These are phyloP conservation scores for Carallia pectinifolia DNA, from an alignment of 345 rosid genomes.

Conservation along the genomic window DNA sequence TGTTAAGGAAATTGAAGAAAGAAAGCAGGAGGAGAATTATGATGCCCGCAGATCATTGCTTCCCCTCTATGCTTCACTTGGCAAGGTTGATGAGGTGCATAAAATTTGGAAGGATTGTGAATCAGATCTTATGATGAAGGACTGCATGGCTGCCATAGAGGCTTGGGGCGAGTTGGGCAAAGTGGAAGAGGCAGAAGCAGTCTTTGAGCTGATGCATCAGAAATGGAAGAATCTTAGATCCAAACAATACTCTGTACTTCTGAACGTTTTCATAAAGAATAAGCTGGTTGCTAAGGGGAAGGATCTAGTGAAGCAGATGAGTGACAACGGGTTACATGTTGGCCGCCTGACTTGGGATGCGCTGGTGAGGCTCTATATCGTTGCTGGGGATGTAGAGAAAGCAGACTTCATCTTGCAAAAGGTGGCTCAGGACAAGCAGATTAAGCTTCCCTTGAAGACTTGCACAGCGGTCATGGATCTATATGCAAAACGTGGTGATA, in stretches of 20 bases:
- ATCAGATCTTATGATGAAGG: constrained; percentile 7
- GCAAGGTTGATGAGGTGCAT: constrained; percentile 16
- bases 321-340: constrained; percentile 1
- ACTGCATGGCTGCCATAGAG: constrained; percentile 19
- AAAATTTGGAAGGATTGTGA: constrained; percentile 22
- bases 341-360: constrained; percentile 9
- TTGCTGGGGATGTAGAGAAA: constrained; percentile 21
- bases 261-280: constrained; percentile 9
- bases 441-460: constrained; percentile 7
- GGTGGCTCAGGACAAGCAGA: not conserved
- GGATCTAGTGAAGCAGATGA: constrained; percentile 15
- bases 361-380: constrained; percentile 20
- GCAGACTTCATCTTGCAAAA: constrained; percentile 11
- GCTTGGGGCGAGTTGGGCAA: constrained; percentile 25
- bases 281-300: constrained; percentile 14
- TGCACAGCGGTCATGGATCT: constrained; percentile 10
- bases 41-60: constrained; percentile 14
- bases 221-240: constrained; percentile 8
- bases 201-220: constrained; percentile 10
- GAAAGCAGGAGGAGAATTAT: not conserved
- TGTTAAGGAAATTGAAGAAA: constrained; percentile 19
- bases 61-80: constrained; percentile 20
- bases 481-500: constrained; percentile 24
- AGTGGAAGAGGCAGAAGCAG: constrained; percentile 23
- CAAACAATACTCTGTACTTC: constrained; percentile 8